Conservation (phyloP, 345 rosid species). For the Brassica napus region DNA sequence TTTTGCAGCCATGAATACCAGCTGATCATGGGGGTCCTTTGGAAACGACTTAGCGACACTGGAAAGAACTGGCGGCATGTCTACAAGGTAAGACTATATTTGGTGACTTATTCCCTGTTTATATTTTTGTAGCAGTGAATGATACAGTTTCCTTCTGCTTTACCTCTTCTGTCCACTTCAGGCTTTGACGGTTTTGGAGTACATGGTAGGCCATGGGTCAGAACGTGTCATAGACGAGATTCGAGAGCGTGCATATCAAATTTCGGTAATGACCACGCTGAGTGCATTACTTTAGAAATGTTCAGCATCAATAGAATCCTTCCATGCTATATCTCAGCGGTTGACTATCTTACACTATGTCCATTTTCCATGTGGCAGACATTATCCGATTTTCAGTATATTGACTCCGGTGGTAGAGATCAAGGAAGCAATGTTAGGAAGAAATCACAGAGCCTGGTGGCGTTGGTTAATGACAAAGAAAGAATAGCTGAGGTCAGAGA, state of each 20-base stretch:
- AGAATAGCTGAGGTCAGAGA: slow-evolving; percentile 82
- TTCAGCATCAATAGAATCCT: slow-evolving; percentile 17
- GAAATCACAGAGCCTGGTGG: slow-evolving; percentile 92
- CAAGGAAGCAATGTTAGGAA: slow-evolving; percentile 96
- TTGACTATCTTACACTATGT: slow-evolving; percentile 3
- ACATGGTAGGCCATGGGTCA: slow-evolving; percentile 92
- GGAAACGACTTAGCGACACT: slow-evolving; percentile 93
- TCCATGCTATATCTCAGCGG: not conserved
- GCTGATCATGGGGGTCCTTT: slow-evolving; percentile 79
- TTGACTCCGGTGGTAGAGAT: slow-evolving; percentile 93
- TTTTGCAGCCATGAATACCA: slow-evolving; percentile 91
- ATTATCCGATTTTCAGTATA: slow-evolving; percentile 84
- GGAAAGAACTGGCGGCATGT: slow-evolving; percentile 99
- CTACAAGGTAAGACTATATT: slow-evolving; percentile 60
- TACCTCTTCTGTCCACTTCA: slow-evolving; percentile 41
- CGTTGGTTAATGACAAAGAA: slow-evolving; percentile 91
- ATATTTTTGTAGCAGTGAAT: not conserved
- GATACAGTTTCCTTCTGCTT: not conserved
- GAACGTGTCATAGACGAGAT: slow-evolving; percentile 94
- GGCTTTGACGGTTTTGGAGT: slow-evolving; percentile 93
- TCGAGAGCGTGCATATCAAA: slow-evolving; percentile 83
- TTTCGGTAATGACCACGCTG: slow-evolving; percentile 56
- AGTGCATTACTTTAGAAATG: not conserved
- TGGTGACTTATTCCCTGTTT: not conserved
- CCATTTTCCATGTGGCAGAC: slow-evolving; percentile 53